Percentiles rank a stretch among this genome's conserved stretches.
phyloP scores from a whole-genome alignment of 345 rosid species.

The Raphanus sativus region DNA sequence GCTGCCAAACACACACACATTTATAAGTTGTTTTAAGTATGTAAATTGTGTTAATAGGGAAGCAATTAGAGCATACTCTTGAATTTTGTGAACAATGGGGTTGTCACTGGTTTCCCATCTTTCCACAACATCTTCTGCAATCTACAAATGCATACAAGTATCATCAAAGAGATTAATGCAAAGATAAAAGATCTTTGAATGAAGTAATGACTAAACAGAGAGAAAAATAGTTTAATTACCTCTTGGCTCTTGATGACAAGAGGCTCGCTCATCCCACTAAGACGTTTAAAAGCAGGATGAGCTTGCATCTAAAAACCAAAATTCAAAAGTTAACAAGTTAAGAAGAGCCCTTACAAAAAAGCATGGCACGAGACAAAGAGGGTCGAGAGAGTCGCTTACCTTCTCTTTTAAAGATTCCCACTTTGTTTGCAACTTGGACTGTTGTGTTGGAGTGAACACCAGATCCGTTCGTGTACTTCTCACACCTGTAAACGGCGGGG shows the following conservation, averaged over 20 bases:
- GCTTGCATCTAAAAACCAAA: slow-evolving; percentile 61
- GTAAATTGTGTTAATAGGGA: background rate
- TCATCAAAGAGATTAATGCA: background rate
- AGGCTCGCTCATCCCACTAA: slow-evolving; percentile 75
- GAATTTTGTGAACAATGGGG: slow-evolving; percentile 94
- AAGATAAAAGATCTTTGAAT: background rate
- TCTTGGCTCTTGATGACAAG: slow-evolving; percentile 86
- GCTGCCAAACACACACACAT: slow-evolving; percentile 49
- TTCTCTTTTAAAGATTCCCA: slow-evolving; percentile 72
- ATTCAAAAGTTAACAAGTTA: background rate
- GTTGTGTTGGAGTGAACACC: slow-evolving; percentile 58
- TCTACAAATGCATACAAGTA: slow-evolving; percentile 45
- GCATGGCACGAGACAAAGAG: slow-evolving; percentile 5
- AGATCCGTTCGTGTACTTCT: slow-evolving; percentile 80
- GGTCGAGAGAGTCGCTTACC: slow-evolving; percentile 27
- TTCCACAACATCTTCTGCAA: slow-evolving; percentile 90
- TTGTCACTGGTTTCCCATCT: slow-evolving; percentile 97
- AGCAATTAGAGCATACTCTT: slow-evolving; percentile 58
- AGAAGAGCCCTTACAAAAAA: slow-evolving; percentile 5
- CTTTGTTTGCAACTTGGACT: slow-evolving; percentile 71
- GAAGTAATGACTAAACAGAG: background rate
- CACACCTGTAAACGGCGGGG: slow-evolving; percentile 63
- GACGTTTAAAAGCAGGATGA: slow-evolving; percentile 65
- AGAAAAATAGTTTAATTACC: slow-evolving; percentile 43
- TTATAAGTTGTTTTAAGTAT: slow-evolving; percentile 2